These are phyloP conservation scores for Aspergillus thermomutatus DNA, from an alignment of 2,329 filamentous ascomycete species.

Conservation along the genomic window DNA sequence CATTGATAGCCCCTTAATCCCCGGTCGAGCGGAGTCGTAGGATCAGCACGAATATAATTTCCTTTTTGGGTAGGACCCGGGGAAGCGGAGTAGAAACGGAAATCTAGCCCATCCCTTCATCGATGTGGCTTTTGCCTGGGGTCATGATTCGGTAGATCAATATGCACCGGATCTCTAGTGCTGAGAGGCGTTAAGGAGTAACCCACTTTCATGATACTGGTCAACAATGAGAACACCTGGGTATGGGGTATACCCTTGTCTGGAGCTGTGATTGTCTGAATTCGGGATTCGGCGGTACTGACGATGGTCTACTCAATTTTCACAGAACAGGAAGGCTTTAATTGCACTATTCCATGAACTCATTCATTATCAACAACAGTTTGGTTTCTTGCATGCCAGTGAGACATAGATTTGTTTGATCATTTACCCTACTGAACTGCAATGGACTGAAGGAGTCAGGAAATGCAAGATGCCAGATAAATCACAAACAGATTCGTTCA, in stretches of 20 bases:
- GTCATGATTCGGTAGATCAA: background rate
- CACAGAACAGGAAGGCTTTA: background rate
- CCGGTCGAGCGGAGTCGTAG: background rate
- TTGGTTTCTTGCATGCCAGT: background rate
- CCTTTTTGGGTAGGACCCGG: background rate
- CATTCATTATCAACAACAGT: no score
- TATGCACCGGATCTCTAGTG: background rate
- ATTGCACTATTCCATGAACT: no score
- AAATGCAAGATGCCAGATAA: background rate
- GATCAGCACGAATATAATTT: background rate
- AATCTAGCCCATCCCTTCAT: background rate
- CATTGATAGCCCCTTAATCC: background rate
- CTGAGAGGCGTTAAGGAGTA: background rate
- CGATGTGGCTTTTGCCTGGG: background rate
- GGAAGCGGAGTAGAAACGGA: background rate
- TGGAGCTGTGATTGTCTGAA: background rate
- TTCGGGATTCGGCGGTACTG: background rate
- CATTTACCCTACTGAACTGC: background rate
- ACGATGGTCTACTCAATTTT: background rate
- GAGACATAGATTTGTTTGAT: background rate
- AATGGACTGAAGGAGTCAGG: accelerated
- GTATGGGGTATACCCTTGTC: no score
- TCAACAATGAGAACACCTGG: no score
- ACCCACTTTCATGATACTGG: no score
- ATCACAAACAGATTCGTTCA: background rate